phyloP scores from a whole-genome alignment of 2,329 filamentous ascomycete genomes.

The Ceratocystis harringtonii region DNA sequence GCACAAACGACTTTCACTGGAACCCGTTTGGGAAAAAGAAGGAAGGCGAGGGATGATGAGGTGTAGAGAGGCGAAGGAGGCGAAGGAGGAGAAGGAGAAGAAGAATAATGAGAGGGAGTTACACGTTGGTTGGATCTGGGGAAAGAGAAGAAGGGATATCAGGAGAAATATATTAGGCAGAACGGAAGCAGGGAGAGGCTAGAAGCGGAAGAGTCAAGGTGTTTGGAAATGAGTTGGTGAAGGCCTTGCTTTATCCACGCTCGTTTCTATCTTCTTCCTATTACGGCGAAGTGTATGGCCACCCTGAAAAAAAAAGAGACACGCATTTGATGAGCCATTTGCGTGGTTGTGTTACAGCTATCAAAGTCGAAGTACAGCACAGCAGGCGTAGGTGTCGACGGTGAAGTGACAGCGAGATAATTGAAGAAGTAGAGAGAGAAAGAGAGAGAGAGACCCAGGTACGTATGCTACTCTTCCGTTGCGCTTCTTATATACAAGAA shows the following conservation, averaged over 20 bases:
- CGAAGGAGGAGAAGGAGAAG: background rate
- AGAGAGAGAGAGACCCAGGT: background rate
- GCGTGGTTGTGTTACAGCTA: slow-evolving; percentile 12
- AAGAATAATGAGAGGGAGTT: background rate
- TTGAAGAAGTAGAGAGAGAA: background rate
- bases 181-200: slow-evolving; percentile 8
- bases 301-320: slow-evolving; percentile 7
- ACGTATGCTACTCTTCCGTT: background rate
- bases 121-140: background rate
- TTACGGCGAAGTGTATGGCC: background rate
- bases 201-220: slow-evolving; percentile 5
- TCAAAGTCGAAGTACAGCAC: slow-evolving; percentile 6
- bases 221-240: background rate
- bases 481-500: background rate
- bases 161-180: slow-evolving; percentile 1
- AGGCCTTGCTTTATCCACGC: background rate
- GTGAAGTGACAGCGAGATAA: background rate
- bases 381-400: background rate
- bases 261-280: background rate
- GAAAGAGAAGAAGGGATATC: slow-evolving; percentile 1
- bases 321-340: slow-evolving; percentile 12
- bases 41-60: background rate
- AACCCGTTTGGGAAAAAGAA: slow-evolving; percentile 7
- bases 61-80: background rate
- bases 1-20: slow-evolving; percentile 8